Evolutionary conservation across 306 rosid genomes (phyloP).

Genomic region (Castanopsis chinensis): DNA sequence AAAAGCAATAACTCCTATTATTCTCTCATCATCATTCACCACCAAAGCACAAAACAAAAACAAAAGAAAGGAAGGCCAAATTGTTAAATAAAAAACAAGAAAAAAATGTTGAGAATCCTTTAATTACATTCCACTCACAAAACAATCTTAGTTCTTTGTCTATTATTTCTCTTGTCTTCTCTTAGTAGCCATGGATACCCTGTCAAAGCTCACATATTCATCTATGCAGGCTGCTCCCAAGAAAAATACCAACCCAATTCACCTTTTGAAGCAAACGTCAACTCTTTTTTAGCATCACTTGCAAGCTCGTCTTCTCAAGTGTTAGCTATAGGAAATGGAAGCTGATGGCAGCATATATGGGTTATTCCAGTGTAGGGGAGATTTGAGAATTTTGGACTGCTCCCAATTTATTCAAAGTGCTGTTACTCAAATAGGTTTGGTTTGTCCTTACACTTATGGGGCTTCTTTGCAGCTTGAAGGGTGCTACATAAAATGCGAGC

Average conservation of each 20-base stretch:
- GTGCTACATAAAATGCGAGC: conserved; percentile 67
- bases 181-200: conserved; percentile 37
- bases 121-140: conserved; percentile 38
- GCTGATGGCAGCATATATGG: conserved; percentile 51
- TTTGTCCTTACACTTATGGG: conserved; percentile 73
- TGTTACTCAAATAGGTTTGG: conserved; percentile 51
- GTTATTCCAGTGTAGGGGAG: conserved; percentile 76
- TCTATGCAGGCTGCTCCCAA: conserved; percentile 82
- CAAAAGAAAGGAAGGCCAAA: conserved; percentile 23
- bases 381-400: conserved; percentile 57
- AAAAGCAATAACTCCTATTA: conserved; percentile 25
- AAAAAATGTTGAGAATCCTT: conserved; percentile 49
- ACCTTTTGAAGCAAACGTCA: conserved; percentile 61
- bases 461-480: conserved; percentile 81
- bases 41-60: conserved; percentile 29
- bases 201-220: conserved; percentile 48
- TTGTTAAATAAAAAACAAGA: background rate
- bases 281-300: conserved; percentile 54
- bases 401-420: conserved; percentile 53
- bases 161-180: conserved; percentile 39
- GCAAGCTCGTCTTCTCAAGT: conserved; percentile 66
- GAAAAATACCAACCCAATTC: conserved; percentile 75
- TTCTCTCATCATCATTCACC: conserved; percentile 23
- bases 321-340: conserved; percentile 55
- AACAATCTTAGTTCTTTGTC: conserved; percentile 33